Percentiles rank a stretch among this genome's conserved stretches.
Evolutionary conservation across 306 rosid species (phyloP).

Genomic region (Sicyos edulis): DNA sequence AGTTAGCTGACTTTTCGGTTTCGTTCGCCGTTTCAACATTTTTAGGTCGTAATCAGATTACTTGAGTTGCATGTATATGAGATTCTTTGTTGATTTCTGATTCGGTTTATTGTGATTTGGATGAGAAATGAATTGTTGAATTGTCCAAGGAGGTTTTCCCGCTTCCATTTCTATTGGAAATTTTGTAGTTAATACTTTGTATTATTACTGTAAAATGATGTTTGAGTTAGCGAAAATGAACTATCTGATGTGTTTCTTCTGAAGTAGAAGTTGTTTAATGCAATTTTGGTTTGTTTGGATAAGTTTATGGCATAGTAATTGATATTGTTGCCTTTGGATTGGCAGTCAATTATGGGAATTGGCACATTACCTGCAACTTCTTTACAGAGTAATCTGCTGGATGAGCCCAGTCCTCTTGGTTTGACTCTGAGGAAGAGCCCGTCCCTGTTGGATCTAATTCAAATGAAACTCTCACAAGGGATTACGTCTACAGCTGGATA

Average conservation of each 20-base stretch:
- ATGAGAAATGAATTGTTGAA: not conserved
- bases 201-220: not conserved
- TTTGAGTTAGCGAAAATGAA: not conserved
- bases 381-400: constrained; percentile 52
- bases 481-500: constrained; percentile 24
- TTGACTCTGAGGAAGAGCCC: constrained; percentile 80
- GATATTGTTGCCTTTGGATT: not conserved
- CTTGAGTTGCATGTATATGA: not conserved
- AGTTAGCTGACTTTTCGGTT: not conserved
- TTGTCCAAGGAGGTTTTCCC: not conserved
- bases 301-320: not conserved
- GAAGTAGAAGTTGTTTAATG: not conserved
- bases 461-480: constrained; percentile 77
- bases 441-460: constrained; percentile 68
- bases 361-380: constrained; percentile 27
- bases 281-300: not conserved
- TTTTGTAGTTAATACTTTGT: not conserved
- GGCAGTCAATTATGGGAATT: constrained; percentile 36
- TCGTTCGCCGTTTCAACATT: not conserved
- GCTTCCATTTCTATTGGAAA: not conserved
- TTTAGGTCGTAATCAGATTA: not conserved
- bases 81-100: not conserved
- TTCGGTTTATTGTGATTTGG: not conserved
- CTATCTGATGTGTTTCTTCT: not conserved
- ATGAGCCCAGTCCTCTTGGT: constrained; percentile 89